Evolutionary conservation across 2,329 filamentous ascomycete species (phyloP), one percentile per base, ranked within the genome.

Genomic region (Rhinocladiella similis): DNA sequence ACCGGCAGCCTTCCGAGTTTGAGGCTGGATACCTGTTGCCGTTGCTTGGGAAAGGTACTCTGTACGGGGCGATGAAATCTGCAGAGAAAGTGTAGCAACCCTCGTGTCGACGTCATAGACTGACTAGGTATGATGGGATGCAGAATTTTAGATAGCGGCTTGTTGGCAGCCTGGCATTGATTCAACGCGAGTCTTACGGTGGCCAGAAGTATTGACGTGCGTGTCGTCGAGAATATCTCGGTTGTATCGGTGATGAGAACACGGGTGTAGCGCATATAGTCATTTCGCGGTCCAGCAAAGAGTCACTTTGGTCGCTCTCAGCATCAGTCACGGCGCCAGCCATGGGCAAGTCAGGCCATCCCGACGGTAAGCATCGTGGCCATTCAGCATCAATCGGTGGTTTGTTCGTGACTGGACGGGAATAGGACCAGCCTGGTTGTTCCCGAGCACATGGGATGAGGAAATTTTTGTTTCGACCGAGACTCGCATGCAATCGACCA

Each of bases 401-500:
- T 33, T 12, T 33, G 38, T 41, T 41, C 18, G 38, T 41, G 16
- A 5, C n/a, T 41, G 38, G 38, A 33, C 29, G 29, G 7, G 29
- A 5, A 43, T 20, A 20, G 41, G 22, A 16, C 9, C 41, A 43
- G 41, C 6, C 16, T 43, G 18, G 41, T 43, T 43, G 16, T 20
- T 14, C 18, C 22, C 43, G 9, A 27, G 43, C 20, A 16, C 43
- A 25, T 27, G 43, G n/a, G 20, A n/a, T 13, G 25, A 46, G 43
- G 22, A 46, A 46, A 46, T 25, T 46, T 27, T 46, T 46, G 20
- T 46, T 46, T 29, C 43, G 43, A 25, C 42, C 42, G 42, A 45
- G 35, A 38, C n/a, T 38, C 35, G 38, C 18, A 16, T 41, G 38
- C 13, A 13, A 16, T 38, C 35, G 35, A 38, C 4, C 35, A 38